Evolutionary conservation across 345 rosid species (phyloP), one percentile per base, ranked within the genome.

Genomic region (Gossypium herbaceum): DNA sequence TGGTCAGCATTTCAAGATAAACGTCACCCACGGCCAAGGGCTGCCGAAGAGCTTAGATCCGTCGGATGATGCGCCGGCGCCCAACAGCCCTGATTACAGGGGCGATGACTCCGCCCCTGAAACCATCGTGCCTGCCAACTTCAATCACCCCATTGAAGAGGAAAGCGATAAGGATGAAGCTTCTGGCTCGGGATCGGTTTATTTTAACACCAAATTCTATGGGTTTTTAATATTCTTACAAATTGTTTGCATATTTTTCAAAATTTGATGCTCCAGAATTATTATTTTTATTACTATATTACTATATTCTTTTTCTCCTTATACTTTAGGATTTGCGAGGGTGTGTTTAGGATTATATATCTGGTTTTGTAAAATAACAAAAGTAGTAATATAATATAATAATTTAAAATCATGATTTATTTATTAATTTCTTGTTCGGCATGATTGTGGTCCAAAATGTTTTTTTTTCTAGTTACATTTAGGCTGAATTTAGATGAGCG

Each of bases 21-120:
- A 87, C 39, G 98, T 95, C 47, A 82, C 88, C 24, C 97, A 93
- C 50, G 98, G 99, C 12, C 69, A 83, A 68, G 99, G 99, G 1
- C 74, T 95, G 72, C 98, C 94, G 0, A 85, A 85, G 59, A 80
- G 82, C 55, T 78, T 90, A 3, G 77, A 63, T 19, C 91, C 89
- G 12, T 85, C 91, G 17, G 85, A 84, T 58, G 84, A 79, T 25
- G 85, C 97, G 0, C 93, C 93, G 0, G 95, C 86, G 13, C 99
- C 96, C 0, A 80, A 79, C 1, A 52, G 84, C 15, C 85, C 87
- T 1, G 88, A 86, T 41, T 75, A 83, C 1, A 84, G 81, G 3
- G 86, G 87, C 17, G 94, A 83, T 39, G 97, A 87, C 1, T 74
- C 86, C 2, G 93, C 86, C 2, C 98, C 99, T 2, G 98, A 93